A percentile compares a stretch with the other conserved stretches of the same genome.
These are phyloP conservation scores for Coemansia sp. DNA, from an alignment of 192 early-diverging fungal genomes.

Conservation along the genomic window DNA sequence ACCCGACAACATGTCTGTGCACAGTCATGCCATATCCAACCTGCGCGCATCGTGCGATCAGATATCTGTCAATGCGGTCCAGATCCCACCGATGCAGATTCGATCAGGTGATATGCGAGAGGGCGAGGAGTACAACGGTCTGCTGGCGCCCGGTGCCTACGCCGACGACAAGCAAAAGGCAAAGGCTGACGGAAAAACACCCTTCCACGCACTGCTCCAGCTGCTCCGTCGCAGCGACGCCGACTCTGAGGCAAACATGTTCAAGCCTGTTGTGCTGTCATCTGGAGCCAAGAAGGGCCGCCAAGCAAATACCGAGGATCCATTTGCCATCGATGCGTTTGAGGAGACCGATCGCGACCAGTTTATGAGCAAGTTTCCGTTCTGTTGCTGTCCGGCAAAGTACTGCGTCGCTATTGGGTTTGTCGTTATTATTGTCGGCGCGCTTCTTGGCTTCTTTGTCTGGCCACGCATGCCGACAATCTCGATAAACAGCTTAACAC, in stretches of 20 bases:
- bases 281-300: too few relatives aligned
- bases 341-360: not conserved
- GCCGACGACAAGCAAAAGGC: conserved; percentile 39
- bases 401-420: conserved; percentile 41
- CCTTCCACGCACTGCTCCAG: conserved; percentile 8
- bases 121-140: conserved; percentile 36
- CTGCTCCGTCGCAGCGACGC: conserved; percentile 6
- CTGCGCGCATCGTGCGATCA: too few relatives aligned
- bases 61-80: too few relatives aligned
- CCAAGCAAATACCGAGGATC: not conserved
- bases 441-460: conserved; percentile 37
- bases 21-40: too few relatives aligned
- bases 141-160: conserved; percentile 39
- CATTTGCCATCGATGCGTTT: conserved; percentile 5
- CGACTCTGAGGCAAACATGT: conserved; percentile 19
- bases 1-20: too few relatives aligned
- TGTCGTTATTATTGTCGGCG: conserved; percentile 19
- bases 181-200: conserved; percentile 26
- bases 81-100: not conserved
- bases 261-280: conserved; percentile 25
- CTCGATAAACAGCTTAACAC: conserved; percentile 27
- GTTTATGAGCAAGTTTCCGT: conserved; percentile 16
- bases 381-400: conserved; percentile 38
- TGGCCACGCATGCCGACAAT: conserved; percentile 46
- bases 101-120: not conserved